Evolutionary conservation across 2,329 filamentous ascomycete species (phyloP).

Genomic region (Colletotrichum sp.): DNA sequence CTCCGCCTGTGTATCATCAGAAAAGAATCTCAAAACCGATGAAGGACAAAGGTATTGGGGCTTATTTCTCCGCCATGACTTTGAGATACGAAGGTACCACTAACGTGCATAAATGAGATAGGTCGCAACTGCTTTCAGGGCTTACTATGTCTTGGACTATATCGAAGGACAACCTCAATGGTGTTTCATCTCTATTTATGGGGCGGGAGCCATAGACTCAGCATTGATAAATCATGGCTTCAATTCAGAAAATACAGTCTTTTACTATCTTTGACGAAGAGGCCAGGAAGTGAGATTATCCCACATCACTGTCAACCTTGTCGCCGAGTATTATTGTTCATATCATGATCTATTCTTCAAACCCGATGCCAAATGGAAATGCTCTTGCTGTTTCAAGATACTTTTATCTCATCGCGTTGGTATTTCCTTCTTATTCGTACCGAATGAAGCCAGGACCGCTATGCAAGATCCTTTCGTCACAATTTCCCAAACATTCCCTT

Average conservation of each 20-base stretch:
- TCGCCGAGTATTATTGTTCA: neutral
- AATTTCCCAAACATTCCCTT: neutral
- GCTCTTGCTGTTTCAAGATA: neutral
- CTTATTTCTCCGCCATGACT: too few species aligned
- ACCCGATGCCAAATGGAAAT: fast-evolving
- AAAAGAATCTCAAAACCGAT: fast-evolving
- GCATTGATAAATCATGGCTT: fast-evolving
- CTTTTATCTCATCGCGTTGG: neutral
- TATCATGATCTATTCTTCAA: neutral
- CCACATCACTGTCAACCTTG: fast-evolving
- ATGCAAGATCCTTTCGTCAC: fast-evolving
- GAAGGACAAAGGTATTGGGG: too few species aligned
- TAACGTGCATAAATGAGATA: neutral
- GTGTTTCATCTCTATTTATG: fast-evolving
- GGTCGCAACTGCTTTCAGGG: neutral
- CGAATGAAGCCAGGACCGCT: neutral
- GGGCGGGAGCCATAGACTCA: fast-evolving
- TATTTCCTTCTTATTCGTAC: neutral
- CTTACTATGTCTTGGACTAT: neutral
- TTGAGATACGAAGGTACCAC: fast-evolving
- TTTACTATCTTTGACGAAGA: neutral
- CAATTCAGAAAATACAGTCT: neutral
- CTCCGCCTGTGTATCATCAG: too few species aligned
- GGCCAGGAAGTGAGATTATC: too few species aligned
- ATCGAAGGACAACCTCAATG: neutral